These are phyloP conservation scores for Pichia nakasei DNA, from an alignment of 805 yeast species.

Conservation along the genomic window DNA sequence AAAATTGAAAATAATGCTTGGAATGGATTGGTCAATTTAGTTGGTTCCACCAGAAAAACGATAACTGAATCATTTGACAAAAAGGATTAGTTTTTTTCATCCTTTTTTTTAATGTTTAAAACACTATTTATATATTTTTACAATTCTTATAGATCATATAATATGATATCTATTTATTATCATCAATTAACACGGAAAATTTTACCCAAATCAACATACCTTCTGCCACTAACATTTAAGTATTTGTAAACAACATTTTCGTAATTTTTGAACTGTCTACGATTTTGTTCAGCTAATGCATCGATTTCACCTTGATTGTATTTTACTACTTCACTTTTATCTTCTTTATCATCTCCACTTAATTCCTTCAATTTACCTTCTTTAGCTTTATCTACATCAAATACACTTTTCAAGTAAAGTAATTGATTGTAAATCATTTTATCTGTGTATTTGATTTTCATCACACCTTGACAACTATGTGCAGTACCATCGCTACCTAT, in stretches of 20 bases:
- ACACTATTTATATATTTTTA: not conserved
- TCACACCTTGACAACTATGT: constrained; percentile 67
- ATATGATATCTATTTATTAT: too few species aligned
- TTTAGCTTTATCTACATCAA: constrained; percentile 75
- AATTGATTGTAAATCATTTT: constrained; percentile 80
- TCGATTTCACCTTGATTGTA: constrained; percentile 46
- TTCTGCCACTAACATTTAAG: constrained; percentile 72
- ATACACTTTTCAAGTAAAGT: constrained; percentile 65
- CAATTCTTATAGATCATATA: too few species aligned
- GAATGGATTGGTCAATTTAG: constrained; percentile 7
- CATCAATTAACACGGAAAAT: constrained; percentile 39
- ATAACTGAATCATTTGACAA: not conserved
- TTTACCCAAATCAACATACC: constrained; percentile 77
- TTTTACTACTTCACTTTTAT: not conserved
- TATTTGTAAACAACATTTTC: constrained; percentile 61
- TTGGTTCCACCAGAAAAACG: constrained; percentile 7
- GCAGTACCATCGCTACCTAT: constrained; percentile 55
- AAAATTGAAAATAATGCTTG: constrained; percentile 4
- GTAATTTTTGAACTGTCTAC: constrained; percentile 46
- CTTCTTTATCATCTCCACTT: constrained; percentile 17
- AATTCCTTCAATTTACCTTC: constrained; percentile 46
- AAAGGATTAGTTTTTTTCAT: not conserved
- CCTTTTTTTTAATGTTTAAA: not conserved
- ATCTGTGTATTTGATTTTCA: constrained; percentile 70
- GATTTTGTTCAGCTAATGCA: constrained; percentile 74